Percentiles rank a stretch among this genome's conserved stretches.
Evolutionary conservation across 75 land plant genomes (phyloP).

Genomic region (Gnetum montanum): DNA sequence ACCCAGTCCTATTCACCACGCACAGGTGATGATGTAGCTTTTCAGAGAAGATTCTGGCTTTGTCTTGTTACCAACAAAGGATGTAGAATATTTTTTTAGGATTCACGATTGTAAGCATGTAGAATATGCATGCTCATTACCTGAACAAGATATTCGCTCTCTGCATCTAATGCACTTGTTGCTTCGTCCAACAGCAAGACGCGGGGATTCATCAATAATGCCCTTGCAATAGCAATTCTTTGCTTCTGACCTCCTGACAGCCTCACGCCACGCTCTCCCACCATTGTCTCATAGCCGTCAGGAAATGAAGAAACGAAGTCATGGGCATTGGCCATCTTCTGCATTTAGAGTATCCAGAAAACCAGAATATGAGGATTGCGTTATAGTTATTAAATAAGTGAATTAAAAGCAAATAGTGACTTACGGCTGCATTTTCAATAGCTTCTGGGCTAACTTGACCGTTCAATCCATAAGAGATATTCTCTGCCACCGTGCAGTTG

Average conservation of each 20-base stretch:
- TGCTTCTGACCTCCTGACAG: conserved; percentile 99
- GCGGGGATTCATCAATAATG: conserved; percentile 83
- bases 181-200: conserved; percentile 94
- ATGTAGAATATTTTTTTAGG: too few species aligned
- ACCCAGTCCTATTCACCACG: too few species aligned
- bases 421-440: conserved; percentile 87
- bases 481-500: conserved; percentile 87
- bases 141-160: conserved; percentile 96
- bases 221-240: conserved; percentile 94
- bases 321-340: conserved; percentile 99
- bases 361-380: conserved; percentile 1
- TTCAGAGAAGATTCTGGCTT: too few species aligned
- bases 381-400: neutral
- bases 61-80: too few species aligned
- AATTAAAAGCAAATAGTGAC: conserved; percentile 6
- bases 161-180: conserved; percentile 99
- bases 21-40: too few species aligned
- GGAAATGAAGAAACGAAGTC: conserved; percentile 89
- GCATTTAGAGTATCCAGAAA: conserved; percentile 10
- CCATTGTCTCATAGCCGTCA: conserved; percentile 80
- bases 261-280: conserved; percentile 93
- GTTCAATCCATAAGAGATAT: conserved; percentile 84
- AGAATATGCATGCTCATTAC: too few species aligned
- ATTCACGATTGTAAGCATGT: too few species aligned
- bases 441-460: conserved; percentile 44